Conservation (phyloP, 495 filamentous ascomycete species). For the Aspergillus sparsus region DNA sequence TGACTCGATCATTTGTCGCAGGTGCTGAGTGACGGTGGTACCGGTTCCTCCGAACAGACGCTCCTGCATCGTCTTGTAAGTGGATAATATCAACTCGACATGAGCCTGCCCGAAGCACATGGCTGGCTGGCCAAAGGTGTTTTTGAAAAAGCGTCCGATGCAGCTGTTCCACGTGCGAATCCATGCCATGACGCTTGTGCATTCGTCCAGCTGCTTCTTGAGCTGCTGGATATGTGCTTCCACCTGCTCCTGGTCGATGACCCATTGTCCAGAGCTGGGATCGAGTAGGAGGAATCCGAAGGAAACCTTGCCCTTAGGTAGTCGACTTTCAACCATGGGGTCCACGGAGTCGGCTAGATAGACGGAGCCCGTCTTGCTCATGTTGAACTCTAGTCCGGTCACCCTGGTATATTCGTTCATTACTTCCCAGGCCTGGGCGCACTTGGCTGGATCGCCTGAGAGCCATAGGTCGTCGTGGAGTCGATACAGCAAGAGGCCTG, state of each 20-base stretch:
- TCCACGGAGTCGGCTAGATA: constrained; percentile 32
- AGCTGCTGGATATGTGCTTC: constrained; percentile 57
- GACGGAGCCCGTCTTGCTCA: constrained; percentile 54
- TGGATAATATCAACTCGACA: constrained; percentile 55
- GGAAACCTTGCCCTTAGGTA: constrained; percentile 26
- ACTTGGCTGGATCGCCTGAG: constrained; percentile 47
- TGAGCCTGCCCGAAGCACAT: constrained; percentile 59
- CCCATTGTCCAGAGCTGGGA: constrained; percentile 23
- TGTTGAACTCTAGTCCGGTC: constrained; percentile 54
- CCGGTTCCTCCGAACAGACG: constrained; percentile 40
- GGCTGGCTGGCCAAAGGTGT: constrained; percentile 59
- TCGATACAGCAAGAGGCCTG: constrained; percentile 53
- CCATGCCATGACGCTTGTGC: constrained; percentile 55
- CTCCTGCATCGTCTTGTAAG: constrained; percentile 56
- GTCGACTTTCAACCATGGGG: constrained; percentile 4
- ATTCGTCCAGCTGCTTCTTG: constrained; percentile 49
- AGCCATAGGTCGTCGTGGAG: constrained; percentile 65
- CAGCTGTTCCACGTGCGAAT: constrained; percentile 64
- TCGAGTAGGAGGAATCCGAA: constrained; percentile 32
- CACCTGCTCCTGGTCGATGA: constrained; percentile 56
- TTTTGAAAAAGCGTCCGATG: constrained; percentile 57
- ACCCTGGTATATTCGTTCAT: constrained; percentile 49
- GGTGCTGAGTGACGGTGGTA: constrained; percentile 50
- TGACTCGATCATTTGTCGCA: constrained; percentile 48
- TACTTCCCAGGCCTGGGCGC: constrained; percentile 54